A percentile compares a stretch with the other conserved stretches of the same genome.
Conservation (phyloP, 2,329 filamentous ascomycete genomes). For the Colletotrichum filicis region DNA sequence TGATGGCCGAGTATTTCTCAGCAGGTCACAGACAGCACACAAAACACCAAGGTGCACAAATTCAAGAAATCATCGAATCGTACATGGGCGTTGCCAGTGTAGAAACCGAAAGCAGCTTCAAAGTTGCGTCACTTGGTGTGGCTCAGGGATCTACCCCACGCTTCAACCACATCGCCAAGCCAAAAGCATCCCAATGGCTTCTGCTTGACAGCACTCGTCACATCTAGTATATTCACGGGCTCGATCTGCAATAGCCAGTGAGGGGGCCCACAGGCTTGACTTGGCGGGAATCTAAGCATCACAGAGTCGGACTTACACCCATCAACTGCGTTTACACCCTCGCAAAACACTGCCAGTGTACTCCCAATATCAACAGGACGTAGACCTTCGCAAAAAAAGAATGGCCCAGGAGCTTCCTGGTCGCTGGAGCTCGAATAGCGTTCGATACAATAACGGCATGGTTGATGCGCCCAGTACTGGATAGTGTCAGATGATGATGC, state of each 20-base stretch:
- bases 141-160: slow-evolving; percentile 16
- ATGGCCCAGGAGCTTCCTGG: neutral
- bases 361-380: neutral
- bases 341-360: neutral
- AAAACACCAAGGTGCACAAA: slow-evolving; percentile 2
- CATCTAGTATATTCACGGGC: neutral
- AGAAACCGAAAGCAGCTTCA: slow-evolving; percentile 9
- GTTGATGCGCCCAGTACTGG: slow-evolving; percentile 9
- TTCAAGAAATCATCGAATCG: neutral
- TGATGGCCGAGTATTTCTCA: neutral
- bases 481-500: slow-evolving; percentile 11
- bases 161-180: slow-evolving; percentile 5
- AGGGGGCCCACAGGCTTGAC: neutral
- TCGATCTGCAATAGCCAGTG: neutral
- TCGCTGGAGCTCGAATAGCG: no score
- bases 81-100: neutral
- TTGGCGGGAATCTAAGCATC: neutral
- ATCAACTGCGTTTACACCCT: neutral
- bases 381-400: neutral
- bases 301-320: neutral
- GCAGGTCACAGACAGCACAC: slow-evolving; percentile 10
- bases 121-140: slow-evolving; percentile 19
- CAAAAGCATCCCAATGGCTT: neutral
- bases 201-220: neutral
- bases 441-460: slow-evolving; percentile 6